Conservation (phyloP, 2,329 filamentous ascomycete species). For the Cordyceps cateniannulata region DNA sequence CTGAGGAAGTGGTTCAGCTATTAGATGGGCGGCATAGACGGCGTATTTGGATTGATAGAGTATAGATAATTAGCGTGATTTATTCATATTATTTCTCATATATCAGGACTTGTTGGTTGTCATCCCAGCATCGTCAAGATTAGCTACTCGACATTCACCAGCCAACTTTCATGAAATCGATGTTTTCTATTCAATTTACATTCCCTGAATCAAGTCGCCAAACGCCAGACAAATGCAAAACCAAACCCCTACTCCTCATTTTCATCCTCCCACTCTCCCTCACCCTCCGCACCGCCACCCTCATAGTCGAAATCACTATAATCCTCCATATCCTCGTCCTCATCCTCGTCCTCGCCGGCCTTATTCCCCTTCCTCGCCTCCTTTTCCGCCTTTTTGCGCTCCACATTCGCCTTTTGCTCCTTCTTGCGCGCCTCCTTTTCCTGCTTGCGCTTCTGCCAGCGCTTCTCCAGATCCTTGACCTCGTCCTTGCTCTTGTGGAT, state of each 20-base stretch:
- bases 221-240: conserved; percentile 12
- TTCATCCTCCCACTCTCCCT: conserved; percentile 47
- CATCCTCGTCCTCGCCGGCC: conserved; percentile 24
- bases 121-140: no score
- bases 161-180: no score
- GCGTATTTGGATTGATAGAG: background rate
- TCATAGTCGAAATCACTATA: conserved; percentile 42
- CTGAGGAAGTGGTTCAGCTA: conserved; percentile 8
- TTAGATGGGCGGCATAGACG: background rate
- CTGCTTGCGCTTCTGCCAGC: conserved; percentile 69
- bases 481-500: conserved; percentile 79
- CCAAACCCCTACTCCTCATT: conserved; percentile 22
- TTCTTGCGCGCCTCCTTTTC: conserved; percentile 79
- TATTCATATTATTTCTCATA: background rate
- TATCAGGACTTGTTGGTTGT: no score
- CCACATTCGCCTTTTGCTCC: conserved; percentile 84
- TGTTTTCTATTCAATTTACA: background rate
- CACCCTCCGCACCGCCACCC: conserved; percentile 43
- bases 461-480: conserved; percentile 68
- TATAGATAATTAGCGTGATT: background rate
- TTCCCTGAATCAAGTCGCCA: conserved; percentile 2
- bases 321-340: conserved; percentile 36
- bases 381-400: conserved; percentile 62
- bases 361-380: conserved; percentile 34
- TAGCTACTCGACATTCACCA: no score